Evolutionary conservation across 2,329 filamentous ascomycete species (phyloP), one percentile per base, ranked within the genome.

Genomic region (Monilinia laxa): DNA sequence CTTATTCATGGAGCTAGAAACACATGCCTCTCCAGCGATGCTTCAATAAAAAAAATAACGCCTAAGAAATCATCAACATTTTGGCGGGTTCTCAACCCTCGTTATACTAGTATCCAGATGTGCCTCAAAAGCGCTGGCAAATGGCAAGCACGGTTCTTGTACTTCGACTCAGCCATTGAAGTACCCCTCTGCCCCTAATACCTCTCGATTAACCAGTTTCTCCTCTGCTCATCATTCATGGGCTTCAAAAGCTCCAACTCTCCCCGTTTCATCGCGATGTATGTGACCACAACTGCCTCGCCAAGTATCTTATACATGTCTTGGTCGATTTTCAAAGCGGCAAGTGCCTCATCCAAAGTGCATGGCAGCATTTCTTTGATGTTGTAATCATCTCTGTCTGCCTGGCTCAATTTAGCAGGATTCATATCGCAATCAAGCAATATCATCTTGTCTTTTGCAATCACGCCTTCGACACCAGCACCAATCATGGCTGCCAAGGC

Each of bases 141-240:
- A 18, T 38, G 28, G 7, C 38, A 25, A 25, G 28, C n/a, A 20
- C 31, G 31, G 35, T 23, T 25, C 2, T 16, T 35, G 28, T 18
- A 20, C 14, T 12, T 51, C 6, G 4, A 9, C n/a, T 28, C 25
- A 51, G 10, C 9, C 47, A n/a, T 51, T n/a, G 4, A 9, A 7
- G 1, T 12, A 23, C 45, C 12, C 28, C 25, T 14, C 14, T 38
- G 11, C 49, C 31, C 7, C 45, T 72, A 90, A 73, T 91, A 92
- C 70, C 88, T 79, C 73, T 90, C 87, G 69, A 90, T 82, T 65
- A 91, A 76, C 85, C 88, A 92, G 18, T 79, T 76, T 70, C 81
- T 80, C 62, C 82, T 80, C 68, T 83, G 77, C 3, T 78, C 76
- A 5, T 79, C 77, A 0, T 71, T 72, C 82, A 91, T 85, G 1